These are phyloP conservation scores for Zea mays DNA, from an alignment of 176 grass and related monocot genomes.

Conservation along the genomic window Zm-B73-REFERENCE-NAM-5.0 NC_050103.1:116308501-116309000, in stretches of 20 bases:
- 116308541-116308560: conserved; percentile 49
- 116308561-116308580: conserved; percentile 62
- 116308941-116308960: background rate
- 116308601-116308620: conserved; percentile 83
- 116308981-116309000: conserved; percentile 25
- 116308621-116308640: conserved; percentile 89
- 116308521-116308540: conserved; percentile 40
- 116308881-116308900: conserved; percentile 51
- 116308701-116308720: conserved; percentile 76
- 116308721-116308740: conserved; percentile 47
- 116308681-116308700: conserved; percentile 77
- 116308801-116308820: background rate
- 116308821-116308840: conserved; percentile 4
- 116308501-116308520: conserved; percentile 61
- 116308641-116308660: conserved; percentile 79
- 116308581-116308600: conserved; percentile 65
- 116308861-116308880: background rate
- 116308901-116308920: conserved; percentile 44
- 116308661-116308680: conserved; percentile 71
- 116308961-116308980: background rate
- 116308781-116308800: background rate
- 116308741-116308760: background rate
- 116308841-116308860: background rate
- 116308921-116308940: conserved; percentile 38
- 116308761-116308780: background rate